Evolutionary conservation across 1,284 basidiomycete species (phyloP).

Genomic region (Farysia itapuensis): DNA sequence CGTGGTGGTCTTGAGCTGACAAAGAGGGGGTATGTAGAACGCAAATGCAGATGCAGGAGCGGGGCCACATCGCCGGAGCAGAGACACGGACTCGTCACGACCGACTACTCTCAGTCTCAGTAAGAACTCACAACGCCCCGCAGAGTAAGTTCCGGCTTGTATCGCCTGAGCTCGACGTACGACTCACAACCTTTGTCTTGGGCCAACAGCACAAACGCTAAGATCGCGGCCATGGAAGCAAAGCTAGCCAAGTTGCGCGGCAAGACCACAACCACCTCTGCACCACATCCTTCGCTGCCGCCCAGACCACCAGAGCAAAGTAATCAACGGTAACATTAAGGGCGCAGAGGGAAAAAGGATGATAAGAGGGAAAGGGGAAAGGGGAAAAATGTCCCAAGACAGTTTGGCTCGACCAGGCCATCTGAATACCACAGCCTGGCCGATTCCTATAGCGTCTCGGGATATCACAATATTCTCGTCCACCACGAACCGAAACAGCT

Average conservation of each 20-base stretch:
- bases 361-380: not conserved
- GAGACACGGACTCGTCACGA: too few relatives aligned
- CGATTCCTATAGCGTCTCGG: conserved; percentile 46
- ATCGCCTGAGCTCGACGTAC: too few relatives aligned
- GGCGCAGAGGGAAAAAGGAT: not conserved
- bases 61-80: too few relatives aligned
- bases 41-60: too few relatives aligned
- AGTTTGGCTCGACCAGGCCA: conserved; percentile 34
- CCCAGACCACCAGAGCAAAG: not conserved
- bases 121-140: too few relatives aligned
- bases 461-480: conserved; percentile 48
- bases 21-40: too few relatives aligned
- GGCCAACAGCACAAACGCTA: conserved; percentile 68
- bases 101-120: not conserved
- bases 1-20: too few relatives aligned
- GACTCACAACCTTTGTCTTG: not conserved
- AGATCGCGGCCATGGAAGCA: conserved; percentile 93
- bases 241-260: conserved; percentile 66
- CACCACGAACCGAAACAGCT: conserved; percentile 13
- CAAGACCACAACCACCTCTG: not conserved
- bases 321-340: not conserved
- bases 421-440: conserved; percentile 15
- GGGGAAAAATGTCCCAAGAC: conserved; percentile 37
- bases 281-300: conserved; percentile 14
- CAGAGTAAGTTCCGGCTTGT: too few relatives aligned